Base-by-base conservation (phyloP, 2,329 filamentous ascomycete species). In the Scorias spongiosa region DNA sequence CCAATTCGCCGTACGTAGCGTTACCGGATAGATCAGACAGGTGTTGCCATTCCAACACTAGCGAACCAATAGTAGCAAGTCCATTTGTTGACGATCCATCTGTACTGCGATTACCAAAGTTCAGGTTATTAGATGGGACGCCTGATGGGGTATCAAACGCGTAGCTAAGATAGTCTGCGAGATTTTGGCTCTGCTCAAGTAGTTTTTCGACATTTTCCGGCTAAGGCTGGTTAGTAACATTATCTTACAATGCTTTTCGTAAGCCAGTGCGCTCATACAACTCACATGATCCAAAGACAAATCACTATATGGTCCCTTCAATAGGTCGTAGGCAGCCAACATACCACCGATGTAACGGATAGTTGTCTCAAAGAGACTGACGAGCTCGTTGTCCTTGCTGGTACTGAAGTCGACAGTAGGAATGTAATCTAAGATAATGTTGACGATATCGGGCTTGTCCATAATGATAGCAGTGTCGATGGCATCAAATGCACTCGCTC, bases 301-400 rank as follows among this genome's bases (percentile, higher is more conserved):
- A 15, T 36, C 32, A 9, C 32, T 36, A 9, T 36, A 36, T 36
- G 81, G 81, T 0, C 82, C 83, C 1, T 67, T 79, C 40, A 93
- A 66, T 41, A 94, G 70, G 57, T 85, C 81, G 53, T 84, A 81
- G 3, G 70, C 84, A 2, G 86, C 83, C 8, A 94, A 58, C 54
- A 94, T 70, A 12, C 86, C 87, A 9, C 76, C 87, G 1, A 94
- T 66, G 55, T 93, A 93, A 26, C 87, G 79, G 56, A 94, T 93
- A 0, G 84, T 94, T 0, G 85, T 93, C 63, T 94, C 87, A 55
- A 94, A 94, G 7, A 94, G 63, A 32, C 81, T 89, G 41, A 93
- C 77, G 9, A 68, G 63, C 1, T 68, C 62, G 2, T 68, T 55
- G 1, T 53, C 47, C 40, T 52, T 45, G 34, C 51, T 83, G 10